Percentiles rank a stretch among this genome's conserved stretches.
phyloP scores from a whole-genome alignment of 345 rosid genomes.

The Dipteronia dyeriana region DNA sequence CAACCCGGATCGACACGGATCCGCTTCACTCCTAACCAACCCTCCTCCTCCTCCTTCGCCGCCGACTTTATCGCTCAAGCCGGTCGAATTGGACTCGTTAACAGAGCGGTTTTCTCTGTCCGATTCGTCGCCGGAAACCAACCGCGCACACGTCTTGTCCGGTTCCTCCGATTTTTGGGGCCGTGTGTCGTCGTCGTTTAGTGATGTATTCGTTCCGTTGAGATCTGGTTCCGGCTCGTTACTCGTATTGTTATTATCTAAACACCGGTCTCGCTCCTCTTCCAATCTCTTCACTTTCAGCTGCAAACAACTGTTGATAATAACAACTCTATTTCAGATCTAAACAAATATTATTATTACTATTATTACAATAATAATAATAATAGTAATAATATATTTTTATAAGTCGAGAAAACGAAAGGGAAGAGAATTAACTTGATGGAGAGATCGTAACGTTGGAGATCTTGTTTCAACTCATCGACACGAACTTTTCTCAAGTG shows the following conservation, averaged over 20 bases:
- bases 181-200: conserved; percentile 27
- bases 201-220: conserved; percentile 31
- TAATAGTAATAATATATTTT: neutral
- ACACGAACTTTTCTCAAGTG: conserved; percentile 66
- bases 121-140: conserved; percentile 46
- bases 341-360: neutral
- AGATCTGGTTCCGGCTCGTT: conserved; percentile 51
- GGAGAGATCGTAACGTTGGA: conserved; percentile 67
- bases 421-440: conserved; percentile 35
- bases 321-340: conserved; percentile 12
- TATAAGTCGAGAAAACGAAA: neutral
- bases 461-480: conserved; percentile 74
- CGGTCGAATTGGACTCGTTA: conserved; percentile 84
- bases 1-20: conserved; percentile 30
- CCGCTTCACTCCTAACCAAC: conserved; percentile 14
- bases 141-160: conserved; percentile 10
- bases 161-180: conserved; percentile 11
- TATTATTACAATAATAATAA: neutral
- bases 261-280: conserved; percentile 53
- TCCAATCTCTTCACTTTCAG: conserved; percentile 67
- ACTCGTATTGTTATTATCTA: conserved; percentile 15
- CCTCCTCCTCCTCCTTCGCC: conserved; percentile 21
- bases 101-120: conserved; percentile 66
- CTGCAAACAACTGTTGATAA: conserved; percentile 52
- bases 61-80: conserved; percentile 34